Base-by-base conservation (phyloP, 176 grass and related monocot genomes). In the Bothriochloa decipiens region DNA sequence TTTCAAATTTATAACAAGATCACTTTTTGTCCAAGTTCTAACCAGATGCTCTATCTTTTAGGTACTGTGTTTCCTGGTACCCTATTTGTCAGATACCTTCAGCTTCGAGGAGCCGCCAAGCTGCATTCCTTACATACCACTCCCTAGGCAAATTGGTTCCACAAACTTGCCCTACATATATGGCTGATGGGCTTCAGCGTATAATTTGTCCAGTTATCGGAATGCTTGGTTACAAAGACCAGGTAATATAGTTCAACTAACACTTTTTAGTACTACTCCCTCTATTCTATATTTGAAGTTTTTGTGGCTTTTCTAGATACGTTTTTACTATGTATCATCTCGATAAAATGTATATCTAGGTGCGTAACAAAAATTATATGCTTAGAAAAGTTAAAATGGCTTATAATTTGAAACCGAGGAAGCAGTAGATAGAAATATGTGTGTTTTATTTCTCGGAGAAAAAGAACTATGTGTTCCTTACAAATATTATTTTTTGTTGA, bases 21-120 rank as follows among this genome's bases (percentile, higher is more conserved):
- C 7, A 0, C 27, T 25, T 46, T 72, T 7, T 72, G 12, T 45
- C 2, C 3, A 43, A 17, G 13, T 9, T 3, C 70, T 72, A 47
- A 46, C 11, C 2, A 46, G n/a, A 17, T 75, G 15, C 17, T 69
- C 67, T 3, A 7, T 52, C 35, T 74, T 74, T 66, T 32, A 90
- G 84, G 88, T 86, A 68, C 20, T 90, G 71, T 79, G 80, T 90
- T 86, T 74, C 88, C 49, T 86, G 84, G 88, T 83, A 90, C 66
- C 88, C 88, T 68, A 86, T 86, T 82, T 90, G 41, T 69, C 68
- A 72, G 70, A 46, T 90, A 79, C 88, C 88, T 68, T 27, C 78
- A 72, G 67, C 74, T 61, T 17, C 60, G 67, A 33, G 68, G 33
- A 86, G 66, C 8, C 68, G 64, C 5, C 67, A 15, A 73, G 67